Evolutionary conservation across 306 rosid species (phyloP).

Genomic region (Pachyrhizus erosus): DNA sequence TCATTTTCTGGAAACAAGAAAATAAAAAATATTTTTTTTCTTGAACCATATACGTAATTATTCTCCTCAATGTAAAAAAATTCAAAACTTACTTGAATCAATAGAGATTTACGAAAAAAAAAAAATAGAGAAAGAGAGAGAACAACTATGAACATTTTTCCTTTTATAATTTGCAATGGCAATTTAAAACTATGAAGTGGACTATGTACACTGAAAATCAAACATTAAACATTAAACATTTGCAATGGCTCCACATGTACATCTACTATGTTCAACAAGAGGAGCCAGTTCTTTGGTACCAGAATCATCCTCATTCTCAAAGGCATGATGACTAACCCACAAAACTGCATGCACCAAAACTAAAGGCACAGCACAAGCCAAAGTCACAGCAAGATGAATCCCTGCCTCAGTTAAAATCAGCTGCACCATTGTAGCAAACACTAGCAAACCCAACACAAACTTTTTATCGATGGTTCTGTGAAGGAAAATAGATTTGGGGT

Average conservation of each 20-base stretch:
- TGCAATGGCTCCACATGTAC: constrained; percentile 9
- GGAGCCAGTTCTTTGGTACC: constrained; percentile 49
- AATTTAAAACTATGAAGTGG: background rate
- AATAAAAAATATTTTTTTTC: no score
- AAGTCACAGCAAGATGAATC: constrained; percentile 55
- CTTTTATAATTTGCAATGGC: background rate
- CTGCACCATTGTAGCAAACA: constrained; percentile 48
- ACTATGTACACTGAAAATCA: constrained; percentile 31
- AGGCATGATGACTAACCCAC: constrained; percentile 46
- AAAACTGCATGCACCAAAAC: constrained; percentile 71
- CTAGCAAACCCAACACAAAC: constrained; percentile 51
- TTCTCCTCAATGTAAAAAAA: no score
- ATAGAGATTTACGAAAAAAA: background rate
- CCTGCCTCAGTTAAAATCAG: constrained; percentile 61
- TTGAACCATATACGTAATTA: no score
- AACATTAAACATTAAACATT: constrained; percentile 48
- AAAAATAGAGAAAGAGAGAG: background rate
- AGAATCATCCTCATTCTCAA: constrained; percentile 47
- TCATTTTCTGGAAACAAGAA: no score
- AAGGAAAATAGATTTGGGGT: constrained; percentile 49
- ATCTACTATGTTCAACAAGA: background rate
- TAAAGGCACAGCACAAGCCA: constrained; percentile 54
- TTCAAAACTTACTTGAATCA: background rate
- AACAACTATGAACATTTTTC: background rate
- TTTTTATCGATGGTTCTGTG: constrained; percentile 52